Evolutionary conservation across 108 stramenopile genomes (phyloP), one percentile per base, ranked within the genome.

Genomic region (Halocafeteria seosinensis): DNA sequence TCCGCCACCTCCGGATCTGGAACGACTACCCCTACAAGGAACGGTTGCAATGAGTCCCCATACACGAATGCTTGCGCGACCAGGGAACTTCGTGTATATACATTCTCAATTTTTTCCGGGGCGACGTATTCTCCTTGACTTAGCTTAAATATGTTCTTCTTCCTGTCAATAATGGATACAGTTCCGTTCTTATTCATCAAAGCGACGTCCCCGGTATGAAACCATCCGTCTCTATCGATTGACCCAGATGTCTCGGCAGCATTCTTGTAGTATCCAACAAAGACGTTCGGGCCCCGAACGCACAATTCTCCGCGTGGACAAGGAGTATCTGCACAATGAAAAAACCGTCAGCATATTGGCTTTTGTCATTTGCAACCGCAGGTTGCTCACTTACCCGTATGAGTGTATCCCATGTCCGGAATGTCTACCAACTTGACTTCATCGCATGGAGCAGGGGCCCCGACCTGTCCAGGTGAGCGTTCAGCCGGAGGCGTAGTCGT

Each of bases 81-180:
- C 26, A 91, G 69, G 0, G 81, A 69, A 29, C 85, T 86, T 69
- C 77, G 84, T 1, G 79, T 74, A 34, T 90, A 52, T 21, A 89
- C 72, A 68, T 92, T 92, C 73, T 96, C 94, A 63, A 96, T 84
- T 80, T 94, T 94, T 73, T 96, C 94, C 3, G 92, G 87, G 21
- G 94, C 90, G 26, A 75, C 62, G 65, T 64, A 76, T 73, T 73
- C 67, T 59, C 91, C 94, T 79, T 92, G 91, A 5, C 88, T 68
- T 8, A 95, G 82, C 73, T 95, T 95, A 87, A 95, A 95, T 62
- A 95, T 89, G 73, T 95, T 92, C 80, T 95, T 95, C 78, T 91
- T 91, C 50, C 94, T 82, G 76, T 95, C 94, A 62, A 96, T 94
- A 60, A 96, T 94, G 50, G 85, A 84, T 33, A 96, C 74, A 31